A percentile compares a stretch with the other conserved stretches of the same genome.
phyloP scores from a whole-genome alignment of 78 protist genomes.

The Dictyostelium purpureum region DNA sequence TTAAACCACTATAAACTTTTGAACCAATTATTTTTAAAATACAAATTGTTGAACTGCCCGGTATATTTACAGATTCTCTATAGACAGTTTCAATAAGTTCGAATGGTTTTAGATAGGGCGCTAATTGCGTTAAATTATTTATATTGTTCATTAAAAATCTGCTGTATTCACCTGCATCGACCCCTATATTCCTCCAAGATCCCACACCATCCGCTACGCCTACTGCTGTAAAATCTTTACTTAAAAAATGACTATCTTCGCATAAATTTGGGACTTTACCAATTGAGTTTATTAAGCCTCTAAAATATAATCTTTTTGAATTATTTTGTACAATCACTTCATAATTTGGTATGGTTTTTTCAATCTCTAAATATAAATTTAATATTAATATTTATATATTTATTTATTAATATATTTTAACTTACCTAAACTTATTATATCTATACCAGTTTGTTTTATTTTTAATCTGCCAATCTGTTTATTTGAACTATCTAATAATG shows the following conservation, averaged over 20 bases:
- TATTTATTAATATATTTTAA: neutral
- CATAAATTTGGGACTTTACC: slow-evolving; percentile 41
- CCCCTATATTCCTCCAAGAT: slow-evolving; percentile 51
- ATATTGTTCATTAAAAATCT: slow-evolving; percentile 14
- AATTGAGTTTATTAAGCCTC: slow-evolving; percentile 63
- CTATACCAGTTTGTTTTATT: neutral
- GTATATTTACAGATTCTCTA: slow-evolving; percentile 3
- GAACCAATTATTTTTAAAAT: slow-evolving; percentile 55
- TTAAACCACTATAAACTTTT: slow-evolving; percentile 43
- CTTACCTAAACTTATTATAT: slow-evolving; percentile 28
- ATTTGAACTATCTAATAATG: neutral
- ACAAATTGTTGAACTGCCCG: slow-evolving; percentile 59
- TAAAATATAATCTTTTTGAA: slow-evolving; percentile 41
- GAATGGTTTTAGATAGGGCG: slow-evolving; percentile 16
- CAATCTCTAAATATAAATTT: neutral
- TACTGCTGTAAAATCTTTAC: slow-evolving; percentile 35
- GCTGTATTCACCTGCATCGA: slow-evolving; percentile 49
- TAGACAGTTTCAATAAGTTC: slow-evolving; percentile 43
- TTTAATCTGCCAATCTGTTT: slow-evolving; percentile 28
- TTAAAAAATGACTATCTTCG: slow-evolving; percentile 45
- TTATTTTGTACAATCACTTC: neutral
- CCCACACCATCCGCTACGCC: slow-evolving; percentile 82
- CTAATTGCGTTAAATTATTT: neutral
- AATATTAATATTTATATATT: neutral
- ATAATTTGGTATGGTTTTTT: neutral